Percentiles rank a stretch among this genome's conserved stretches.
Conservation (phyloP, 2,329 filamentous ascomycete species). For the Coniochaeta hoffmannii region DNA sequence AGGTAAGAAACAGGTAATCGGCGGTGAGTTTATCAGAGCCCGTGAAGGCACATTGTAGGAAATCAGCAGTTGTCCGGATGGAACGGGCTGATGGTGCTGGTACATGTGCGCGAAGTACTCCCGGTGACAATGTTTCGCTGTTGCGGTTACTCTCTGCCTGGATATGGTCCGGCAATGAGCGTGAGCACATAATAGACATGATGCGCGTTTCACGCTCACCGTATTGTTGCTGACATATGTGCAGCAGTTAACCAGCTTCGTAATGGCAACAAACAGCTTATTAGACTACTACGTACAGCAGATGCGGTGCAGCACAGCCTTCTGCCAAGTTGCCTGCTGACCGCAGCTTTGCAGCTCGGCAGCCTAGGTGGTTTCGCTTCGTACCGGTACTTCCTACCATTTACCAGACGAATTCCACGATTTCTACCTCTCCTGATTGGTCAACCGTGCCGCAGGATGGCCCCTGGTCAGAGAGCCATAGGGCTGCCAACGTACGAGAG, state of each 20-base stretch:
- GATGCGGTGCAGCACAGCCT: slow-evolving; percentile 1
- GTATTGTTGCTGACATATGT: too few relatives aligned
- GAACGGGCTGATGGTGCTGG: not conserved
- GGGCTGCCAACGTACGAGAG: not conserved
- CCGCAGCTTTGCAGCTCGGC: not conserved
- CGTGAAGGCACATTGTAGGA: not conserved
- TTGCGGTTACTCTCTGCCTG: not conserved
- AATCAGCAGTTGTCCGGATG: not conserved
- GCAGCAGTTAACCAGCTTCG: not conserved
- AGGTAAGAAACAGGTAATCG: not conserved
- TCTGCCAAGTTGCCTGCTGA: not conserved
- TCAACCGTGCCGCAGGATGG: not conserved
- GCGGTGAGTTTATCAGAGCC: not conserved
- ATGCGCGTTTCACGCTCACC: too few relatives aligned
- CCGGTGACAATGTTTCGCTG: not conserved
- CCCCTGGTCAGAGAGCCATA: not conserved
- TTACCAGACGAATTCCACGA: not conserved
- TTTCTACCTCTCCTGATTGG: too few relatives aligned
- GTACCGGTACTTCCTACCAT: not conserved
- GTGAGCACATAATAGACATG: not conserved
- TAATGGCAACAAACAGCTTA: too few relatives aligned
- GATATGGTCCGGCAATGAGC: not conserved
- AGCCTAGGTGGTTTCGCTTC: not conserved
- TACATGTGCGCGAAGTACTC: not conserved
- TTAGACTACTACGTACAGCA: not conserved